Evolutionary conservation across 768 basidiomycete species (phyloP).

Genomic region (Naganishia vaughanmartiniae): DNA sequence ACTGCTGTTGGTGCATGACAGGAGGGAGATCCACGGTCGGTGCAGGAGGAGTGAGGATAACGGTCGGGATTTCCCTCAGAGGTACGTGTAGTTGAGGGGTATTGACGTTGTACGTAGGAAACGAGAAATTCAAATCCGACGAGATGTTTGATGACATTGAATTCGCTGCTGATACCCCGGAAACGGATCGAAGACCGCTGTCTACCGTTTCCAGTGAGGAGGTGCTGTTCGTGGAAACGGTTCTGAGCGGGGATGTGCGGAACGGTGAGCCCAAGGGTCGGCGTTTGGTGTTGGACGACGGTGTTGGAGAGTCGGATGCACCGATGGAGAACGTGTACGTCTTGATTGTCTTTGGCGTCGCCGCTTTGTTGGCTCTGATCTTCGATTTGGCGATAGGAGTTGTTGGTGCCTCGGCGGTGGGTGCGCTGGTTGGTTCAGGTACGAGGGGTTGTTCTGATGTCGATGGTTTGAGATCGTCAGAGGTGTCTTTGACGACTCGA

Average conservation of each 20-base stretch:
- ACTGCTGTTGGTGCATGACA: not conserved
- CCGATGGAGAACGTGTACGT: constrained; percentile 16
- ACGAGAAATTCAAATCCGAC: constrained; percentile 7
- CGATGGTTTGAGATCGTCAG: not conserved
- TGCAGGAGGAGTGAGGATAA: not conserved
- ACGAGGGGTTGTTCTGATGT: constrained; percentile 6
- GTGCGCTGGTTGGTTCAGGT: not conserved
- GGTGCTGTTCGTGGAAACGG: not conserved
- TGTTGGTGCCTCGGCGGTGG: not conserved
- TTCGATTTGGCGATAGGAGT: not conserved
- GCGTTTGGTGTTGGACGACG: not conserved
- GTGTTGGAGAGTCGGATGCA: not conserved
- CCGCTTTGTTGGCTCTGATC: not conserved
- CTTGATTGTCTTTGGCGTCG: not conserved
- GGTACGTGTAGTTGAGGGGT: not conserved
- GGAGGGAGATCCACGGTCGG: not conserved
- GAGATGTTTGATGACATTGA: not conserved
- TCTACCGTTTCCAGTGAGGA: constrained; percentile 8
- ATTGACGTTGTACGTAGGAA: constrained; percentile 15
- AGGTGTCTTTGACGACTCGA: not conserved
- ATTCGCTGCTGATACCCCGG: not conserved
- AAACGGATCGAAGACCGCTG: constrained; percentile 2
- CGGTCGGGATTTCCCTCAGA: too few species aligned
- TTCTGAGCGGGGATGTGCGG: not conserved
- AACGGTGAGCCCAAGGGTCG: not conserved